Evolutionary conservation across 352 stramenopile genomes (phyloP).

Genomic region (Ophiocytium majus): DNA sequence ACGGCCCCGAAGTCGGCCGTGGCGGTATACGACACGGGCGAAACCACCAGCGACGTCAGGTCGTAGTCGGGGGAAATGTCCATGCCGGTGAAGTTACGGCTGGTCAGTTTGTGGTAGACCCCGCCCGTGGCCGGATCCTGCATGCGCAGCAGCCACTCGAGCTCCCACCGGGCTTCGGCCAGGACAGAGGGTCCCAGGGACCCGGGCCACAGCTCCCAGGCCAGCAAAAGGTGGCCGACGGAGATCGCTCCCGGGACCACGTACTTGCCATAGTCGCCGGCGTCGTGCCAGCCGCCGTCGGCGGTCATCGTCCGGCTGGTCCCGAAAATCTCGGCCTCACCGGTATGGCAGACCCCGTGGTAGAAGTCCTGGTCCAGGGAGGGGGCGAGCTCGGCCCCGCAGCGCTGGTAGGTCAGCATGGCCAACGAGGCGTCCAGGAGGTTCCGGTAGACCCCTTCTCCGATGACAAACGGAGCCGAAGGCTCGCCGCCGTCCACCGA

Average conservation of each 20-base stretch:
- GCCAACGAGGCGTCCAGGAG: too few relatives aligned
- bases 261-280: neutral
- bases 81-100: neutral
- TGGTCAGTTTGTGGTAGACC: neutral
- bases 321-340: too few relatives aligned
- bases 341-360: too few relatives aligned
- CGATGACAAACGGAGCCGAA: too few relatives aligned
- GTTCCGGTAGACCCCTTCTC: too few relatives aligned
- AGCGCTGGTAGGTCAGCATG: too few relatives aligned
- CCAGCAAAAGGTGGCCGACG: neutral
- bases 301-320: too few relatives aligned
- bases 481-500: too few relatives aligned
- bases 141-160: neutral
- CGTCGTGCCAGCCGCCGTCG: conserved; percentile 1
- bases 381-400: too few relatives aligned
- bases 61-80: neutral
- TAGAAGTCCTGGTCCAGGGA: too few relatives aligned
- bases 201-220: neutral
- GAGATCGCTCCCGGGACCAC: neutral
- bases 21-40: neutral
- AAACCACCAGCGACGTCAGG: neutral
- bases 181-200: neutral
- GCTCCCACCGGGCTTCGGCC: neutral
- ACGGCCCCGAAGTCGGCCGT: neutral
- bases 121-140: neutral